Percentiles rank a stretch among this genome's conserved stretches.
Conservation (phyloP, 345 rosid species). For the Melastoma malabathricum region DNA sequence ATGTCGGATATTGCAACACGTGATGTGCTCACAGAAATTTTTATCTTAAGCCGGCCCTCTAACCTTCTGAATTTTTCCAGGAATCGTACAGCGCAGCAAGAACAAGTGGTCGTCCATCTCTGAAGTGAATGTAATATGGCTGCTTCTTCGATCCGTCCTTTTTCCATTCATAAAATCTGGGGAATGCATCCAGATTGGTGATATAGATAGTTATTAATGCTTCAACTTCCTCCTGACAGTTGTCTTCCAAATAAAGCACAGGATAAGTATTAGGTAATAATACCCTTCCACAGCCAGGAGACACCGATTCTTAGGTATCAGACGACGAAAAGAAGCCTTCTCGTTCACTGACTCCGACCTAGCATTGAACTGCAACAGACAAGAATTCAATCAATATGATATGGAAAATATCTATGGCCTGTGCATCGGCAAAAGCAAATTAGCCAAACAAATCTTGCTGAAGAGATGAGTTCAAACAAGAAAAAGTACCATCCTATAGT, state of each 20-base stretch:
- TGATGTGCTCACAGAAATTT: not conserved
- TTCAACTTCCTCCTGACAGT: too few relatives aligned
- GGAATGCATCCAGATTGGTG: constrained; percentile 1
- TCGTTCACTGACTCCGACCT: constrained; percentile 71
- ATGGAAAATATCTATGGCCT: not conserved
- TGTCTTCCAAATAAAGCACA: too few relatives aligned
- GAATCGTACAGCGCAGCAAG: constrained; percentile 87
- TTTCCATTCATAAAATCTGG: constrained; percentile 95
- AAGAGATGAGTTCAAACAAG: not conserved
- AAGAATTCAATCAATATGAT: not conserved
- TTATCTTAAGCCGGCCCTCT: not conserved
- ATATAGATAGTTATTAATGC: too few relatives aligned
- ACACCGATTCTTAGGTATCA: constrained; percentile 71
- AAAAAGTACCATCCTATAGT: constrained; percentile 57
- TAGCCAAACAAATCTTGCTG: not conserved
- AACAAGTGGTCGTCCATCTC: constrained; percentile 70
- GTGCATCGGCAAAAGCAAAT: constrained; percentile 1
- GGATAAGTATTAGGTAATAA: constrained; percentile 2
- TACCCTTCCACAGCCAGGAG: constrained; percentile 86
- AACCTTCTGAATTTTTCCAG: constrained; percentile 75
- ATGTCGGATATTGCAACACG: not conserved
- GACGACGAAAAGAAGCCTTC: constrained; percentile 81
- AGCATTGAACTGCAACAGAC: constrained; percentile 66
- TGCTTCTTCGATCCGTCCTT: constrained; percentile 85
- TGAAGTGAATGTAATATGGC: constrained; percentile 79